phyloP scores from a whole-genome alignment of 2,329 filamentous ascomycete species.

The Colletotrichum sp. region DNA sequence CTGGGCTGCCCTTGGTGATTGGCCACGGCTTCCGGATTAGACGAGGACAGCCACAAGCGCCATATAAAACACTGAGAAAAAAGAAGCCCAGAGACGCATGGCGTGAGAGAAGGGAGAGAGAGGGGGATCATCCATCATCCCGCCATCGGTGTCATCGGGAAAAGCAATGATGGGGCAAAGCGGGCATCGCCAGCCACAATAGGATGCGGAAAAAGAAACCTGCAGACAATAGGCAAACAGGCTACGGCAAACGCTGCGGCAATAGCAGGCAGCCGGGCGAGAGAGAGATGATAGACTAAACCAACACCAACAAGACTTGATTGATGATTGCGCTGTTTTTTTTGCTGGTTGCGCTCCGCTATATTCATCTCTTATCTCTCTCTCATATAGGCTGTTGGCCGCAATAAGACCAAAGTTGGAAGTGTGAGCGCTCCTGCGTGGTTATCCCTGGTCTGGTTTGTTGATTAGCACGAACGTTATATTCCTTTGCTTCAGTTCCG shows the following conservation, averaged over 20 bases:
- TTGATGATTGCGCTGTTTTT: not conserved
- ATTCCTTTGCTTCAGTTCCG: not conserved
- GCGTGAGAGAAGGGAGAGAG: conserved; percentile 1
- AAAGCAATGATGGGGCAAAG: conserved; percentile 1
- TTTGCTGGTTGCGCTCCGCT: not conserved
- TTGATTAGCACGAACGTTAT: not conserved
- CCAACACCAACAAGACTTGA: not conserved
- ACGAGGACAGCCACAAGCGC: conserved; percentile 16
- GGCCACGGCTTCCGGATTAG: not conserved
- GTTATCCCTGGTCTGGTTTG: not conserved
- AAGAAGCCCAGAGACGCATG: conserved; percentile 5
- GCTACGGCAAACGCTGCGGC: not conserved
- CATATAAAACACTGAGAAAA: not conserved
- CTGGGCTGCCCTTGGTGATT: conserved; percentile 3
- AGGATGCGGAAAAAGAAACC: conserved; percentile 1
- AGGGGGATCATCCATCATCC: conserved; percentile 14
- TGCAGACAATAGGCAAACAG: not conserved
- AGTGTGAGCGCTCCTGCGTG: not conserved
- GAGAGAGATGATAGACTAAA: not conserved
- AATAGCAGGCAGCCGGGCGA: not conserved
- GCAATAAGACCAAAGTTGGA: not conserved
- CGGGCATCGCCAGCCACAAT: conserved; percentile 7
- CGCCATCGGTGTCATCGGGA: not conserved
- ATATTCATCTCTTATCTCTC: not conserved
- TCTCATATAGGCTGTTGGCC: conserved; percentile 7